Evolutionary conservation across 1,139 yeast species (phyloP).

Genomic region (Torulaspora pretoriensis): DNA sequence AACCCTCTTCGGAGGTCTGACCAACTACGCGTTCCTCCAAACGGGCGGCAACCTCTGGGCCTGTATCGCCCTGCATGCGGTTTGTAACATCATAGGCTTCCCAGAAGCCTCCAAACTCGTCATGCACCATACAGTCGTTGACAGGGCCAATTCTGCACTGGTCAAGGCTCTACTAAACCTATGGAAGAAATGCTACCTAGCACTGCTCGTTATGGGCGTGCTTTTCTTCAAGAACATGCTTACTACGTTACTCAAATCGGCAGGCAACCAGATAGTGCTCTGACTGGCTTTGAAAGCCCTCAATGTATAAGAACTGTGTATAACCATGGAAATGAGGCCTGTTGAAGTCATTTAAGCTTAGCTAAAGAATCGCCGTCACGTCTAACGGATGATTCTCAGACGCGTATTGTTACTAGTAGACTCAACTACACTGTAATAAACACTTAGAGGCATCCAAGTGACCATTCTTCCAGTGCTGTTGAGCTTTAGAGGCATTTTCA

Average conservation of each 20-base stretch:
- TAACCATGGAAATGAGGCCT: neutral
- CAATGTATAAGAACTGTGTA: neutral
- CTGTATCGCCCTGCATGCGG: slow-evolving; percentile 58
- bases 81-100: slow-evolving; percentile 78
- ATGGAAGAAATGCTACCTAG: slow-evolving; percentile 27
- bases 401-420: slow-evolving; percentile 5
- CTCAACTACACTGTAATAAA: neutral
- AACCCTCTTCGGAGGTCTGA: slow-evolving; percentile 71
- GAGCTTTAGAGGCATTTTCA: slow-evolving; percentile 1
- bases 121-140: slow-evolving; percentile 19
- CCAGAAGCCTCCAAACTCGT: slow-evolving; percentile 43
- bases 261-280: slow-evolving; percentile 5
- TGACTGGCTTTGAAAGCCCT: neutral
- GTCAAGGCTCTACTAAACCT: slow-evolving; percentile 13
- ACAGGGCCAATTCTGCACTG: slow-evolving; percentile 7
- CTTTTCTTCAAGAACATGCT: slow-evolving; percentile 19
- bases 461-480: neutral
- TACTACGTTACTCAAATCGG: slow-evolving; percentile 4
- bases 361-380: neutral
- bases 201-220: slow-evolving; percentile 21
- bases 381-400: slow-evolving; percentile 2
- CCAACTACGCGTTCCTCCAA: slow-evolving; percentile 54
- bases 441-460: neutral
- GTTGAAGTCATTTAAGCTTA: neutral
- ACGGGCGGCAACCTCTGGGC: slow-evolving; percentile 56